Evolutionary conservation across 129 eudicot genomes (phyloP).

Genomic region (Dittrichia graveolens): DNA sequence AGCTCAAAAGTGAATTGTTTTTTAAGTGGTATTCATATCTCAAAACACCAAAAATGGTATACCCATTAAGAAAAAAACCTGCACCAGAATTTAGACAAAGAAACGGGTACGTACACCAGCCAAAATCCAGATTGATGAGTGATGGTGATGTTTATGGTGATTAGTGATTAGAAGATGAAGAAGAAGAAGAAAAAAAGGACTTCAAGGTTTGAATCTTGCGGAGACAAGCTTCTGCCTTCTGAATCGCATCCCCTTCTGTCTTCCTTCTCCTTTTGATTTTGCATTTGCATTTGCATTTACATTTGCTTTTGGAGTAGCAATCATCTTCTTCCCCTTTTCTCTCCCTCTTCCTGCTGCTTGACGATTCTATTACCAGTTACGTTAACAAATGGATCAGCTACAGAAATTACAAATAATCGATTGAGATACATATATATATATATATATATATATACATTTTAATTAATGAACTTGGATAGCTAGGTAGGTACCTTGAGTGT

Average conservation of each 20-base stretch:
- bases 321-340: conserved; percentile 29
- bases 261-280: conserved; percentile 24
- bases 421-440: not conserved
- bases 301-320: not conserved
- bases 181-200: conserved; percentile 26
- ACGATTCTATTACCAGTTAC: conserved; percentile 42
- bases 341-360: conserved; percentile 44
- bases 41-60: conserved; percentile 1
- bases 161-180: conserved; percentile 18
- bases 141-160: not conserved
- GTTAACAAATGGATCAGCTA: not conserved
- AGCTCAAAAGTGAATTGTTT: too few relatives aligned
- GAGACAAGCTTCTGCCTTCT: conserved; percentile 65
- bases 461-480: not conserved
- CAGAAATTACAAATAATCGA: too few relatives aligned
- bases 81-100: not conserved
- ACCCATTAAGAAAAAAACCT: conserved; percentile 3
- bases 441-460: too few relatives aligned
- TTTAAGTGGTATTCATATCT: too few relatives aligned
- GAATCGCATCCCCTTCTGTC: conserved; percentile 41
- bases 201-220: conserved; percentile 46
- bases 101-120: not conserved
- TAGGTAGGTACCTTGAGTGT: conserved; percentile 7
- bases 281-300: not conserved
- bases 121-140: conserved; percentile 8